Conservation (phyloP, 1,284 basidiomycete genomes). For the Cutaneotrichosporon sp. region DNA sequence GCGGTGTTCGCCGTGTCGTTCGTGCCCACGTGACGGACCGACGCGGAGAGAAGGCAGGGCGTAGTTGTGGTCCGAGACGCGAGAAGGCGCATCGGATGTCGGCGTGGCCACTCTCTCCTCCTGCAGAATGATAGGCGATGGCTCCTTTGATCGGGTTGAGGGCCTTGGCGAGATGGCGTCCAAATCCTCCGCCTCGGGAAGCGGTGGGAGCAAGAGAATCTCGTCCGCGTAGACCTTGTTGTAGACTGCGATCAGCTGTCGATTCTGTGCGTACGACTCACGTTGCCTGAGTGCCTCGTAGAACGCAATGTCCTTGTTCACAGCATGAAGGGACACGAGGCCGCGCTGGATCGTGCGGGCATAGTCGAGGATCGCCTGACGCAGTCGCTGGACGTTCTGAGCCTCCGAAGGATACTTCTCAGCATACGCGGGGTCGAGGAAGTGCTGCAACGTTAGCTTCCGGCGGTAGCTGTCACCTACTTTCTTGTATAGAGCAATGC, state of each 20-base stretch:
- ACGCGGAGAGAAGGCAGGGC: conserved; percentile 15
- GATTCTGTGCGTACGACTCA: conserved; percentile 19
- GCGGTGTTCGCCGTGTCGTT: conserved; percentile 1
- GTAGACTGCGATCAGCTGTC: conserved; percentile 56
- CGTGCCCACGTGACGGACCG: conserved; percentile 5
- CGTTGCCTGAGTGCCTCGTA: conserved; percentile 79
- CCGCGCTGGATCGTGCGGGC: conserved; percentile 77
- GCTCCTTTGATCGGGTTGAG: conserved; percentile 5
- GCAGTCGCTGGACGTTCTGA: conserved; percentile 65
- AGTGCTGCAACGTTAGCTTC: conserved; percentile 40
- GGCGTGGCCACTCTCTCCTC: neutral
- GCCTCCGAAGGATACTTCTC: conserved; percentile 64
- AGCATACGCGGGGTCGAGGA: conserved; percentile 68
- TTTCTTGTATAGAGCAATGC: conserved; percentile 62
- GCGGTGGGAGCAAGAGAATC: conserved; percentile 50
- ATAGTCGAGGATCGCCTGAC: conserved; percentile 72
- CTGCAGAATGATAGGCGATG: conserved; percentile 5
- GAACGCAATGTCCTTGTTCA: conserved; percentile 82
- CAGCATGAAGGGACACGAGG: conserved; percentile 67
- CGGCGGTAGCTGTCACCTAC: neutral
- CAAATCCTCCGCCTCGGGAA: conserved; percentile 17
- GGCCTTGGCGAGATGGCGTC: conserved; percentile 2
- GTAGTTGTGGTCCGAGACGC: conserved; percentile 2
- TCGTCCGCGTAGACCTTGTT: conserved; percentile 84
- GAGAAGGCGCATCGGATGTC: neutral